These are phyloP conservation scores for Colletotrichum scovillei DNA, from an alignment of 2,329 filamentous ascomycete species.

Conservation along the genomic window DNA sequence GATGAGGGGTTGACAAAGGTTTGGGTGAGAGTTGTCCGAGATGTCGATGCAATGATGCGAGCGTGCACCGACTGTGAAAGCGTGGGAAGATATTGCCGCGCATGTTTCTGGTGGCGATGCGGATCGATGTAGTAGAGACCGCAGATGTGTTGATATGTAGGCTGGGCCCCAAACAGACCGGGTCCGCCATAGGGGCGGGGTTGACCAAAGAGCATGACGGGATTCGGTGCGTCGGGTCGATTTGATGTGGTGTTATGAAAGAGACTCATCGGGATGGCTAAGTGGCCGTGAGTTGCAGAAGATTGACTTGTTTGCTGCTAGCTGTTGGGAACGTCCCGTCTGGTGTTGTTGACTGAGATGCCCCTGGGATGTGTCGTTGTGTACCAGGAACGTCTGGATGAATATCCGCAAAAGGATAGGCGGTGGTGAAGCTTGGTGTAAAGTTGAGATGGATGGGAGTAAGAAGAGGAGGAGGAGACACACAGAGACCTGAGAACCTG, in stretches of 20 bases:
- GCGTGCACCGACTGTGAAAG: conserved; percentile 68
- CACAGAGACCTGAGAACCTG: not conserved
- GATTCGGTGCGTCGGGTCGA: too few species aligned
- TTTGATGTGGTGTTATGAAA: not conserved
- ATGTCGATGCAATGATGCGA: conserved; percentile 67
- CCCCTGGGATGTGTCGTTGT: not conserved
- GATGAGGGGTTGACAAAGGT: conserved; percentile 69
- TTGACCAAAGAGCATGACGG: not conserved
- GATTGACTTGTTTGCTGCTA: not conserved
- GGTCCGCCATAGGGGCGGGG: not conserved
- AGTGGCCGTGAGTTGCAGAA: not conserved
- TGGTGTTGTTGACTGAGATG: not conserved
- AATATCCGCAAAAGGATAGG: not conserved
- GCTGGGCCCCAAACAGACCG: not conserved
- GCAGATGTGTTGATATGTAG: conserved; percentile 39
- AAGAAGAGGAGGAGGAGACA: not conserved
- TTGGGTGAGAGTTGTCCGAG: conserved; percentile 61
- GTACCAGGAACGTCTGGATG: not conserved
- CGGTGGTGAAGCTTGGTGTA: not conserved
- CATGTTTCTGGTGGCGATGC: not conserved
- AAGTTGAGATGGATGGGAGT: not conserved
- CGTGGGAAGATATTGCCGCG: conserved; percentile 65
- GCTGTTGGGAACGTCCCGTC: not conserved
- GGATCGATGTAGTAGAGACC: conserved; percentile 48
- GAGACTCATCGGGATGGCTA: not conserved